Conservation (phyloP, 2,329 filamentous ascomycete genomes). For the Ascochyta clinopodiicola region DNA sequence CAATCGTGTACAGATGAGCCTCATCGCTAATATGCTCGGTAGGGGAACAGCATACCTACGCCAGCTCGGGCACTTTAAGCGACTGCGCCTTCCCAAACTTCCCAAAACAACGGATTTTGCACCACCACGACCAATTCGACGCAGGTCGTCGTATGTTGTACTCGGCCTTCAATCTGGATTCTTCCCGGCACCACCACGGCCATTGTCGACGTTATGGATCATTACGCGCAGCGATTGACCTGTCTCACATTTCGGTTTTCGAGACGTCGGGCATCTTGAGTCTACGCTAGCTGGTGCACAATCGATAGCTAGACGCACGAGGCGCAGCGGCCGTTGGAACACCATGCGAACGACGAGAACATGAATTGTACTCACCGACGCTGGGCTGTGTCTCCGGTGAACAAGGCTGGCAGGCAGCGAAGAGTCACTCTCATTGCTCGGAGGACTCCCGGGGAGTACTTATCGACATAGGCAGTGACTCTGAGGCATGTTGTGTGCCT, state of each 20-base stretch:
- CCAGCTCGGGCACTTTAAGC: conserved; percentile 23
- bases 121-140: conserved; percentile 18
- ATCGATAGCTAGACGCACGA: conserved; percentile 5
- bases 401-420: conserved; percentile 19
- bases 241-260: conserved; percentile 16
- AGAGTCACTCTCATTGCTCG: conserved; percentile 28
- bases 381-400: conserved; percentile 44
- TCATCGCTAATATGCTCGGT: conserved; percentile 15
- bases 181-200: conserved; percentile 8
- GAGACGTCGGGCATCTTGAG: conserved; percentile 3
- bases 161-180: conserved; percentile 10
- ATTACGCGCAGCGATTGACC: conserved; percentile 10
- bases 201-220: conserved; percentile 9
- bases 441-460: conserved; percentile 35
- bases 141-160: conserved; percentile 29
- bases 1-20: background rate
- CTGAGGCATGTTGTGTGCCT: conserved; percentile 29
- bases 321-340: conserved; percentile 33
- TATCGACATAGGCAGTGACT: conserved; percentile 31
- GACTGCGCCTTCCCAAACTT: conserved; percentile 17
- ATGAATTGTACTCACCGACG: conserved; percentile 21
- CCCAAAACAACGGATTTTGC: conserved; percentile 12
- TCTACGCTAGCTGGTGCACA: conserved; percentile 2
- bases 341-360: conserved; percentile 8
- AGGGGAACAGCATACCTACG: conserved; percentile 21